These are phyloP conservation scores for Aspergillus ibericus DNA, from an alignment of 2,329 filamentous ascomycete species.

Conservation along the genomic window DNA sequence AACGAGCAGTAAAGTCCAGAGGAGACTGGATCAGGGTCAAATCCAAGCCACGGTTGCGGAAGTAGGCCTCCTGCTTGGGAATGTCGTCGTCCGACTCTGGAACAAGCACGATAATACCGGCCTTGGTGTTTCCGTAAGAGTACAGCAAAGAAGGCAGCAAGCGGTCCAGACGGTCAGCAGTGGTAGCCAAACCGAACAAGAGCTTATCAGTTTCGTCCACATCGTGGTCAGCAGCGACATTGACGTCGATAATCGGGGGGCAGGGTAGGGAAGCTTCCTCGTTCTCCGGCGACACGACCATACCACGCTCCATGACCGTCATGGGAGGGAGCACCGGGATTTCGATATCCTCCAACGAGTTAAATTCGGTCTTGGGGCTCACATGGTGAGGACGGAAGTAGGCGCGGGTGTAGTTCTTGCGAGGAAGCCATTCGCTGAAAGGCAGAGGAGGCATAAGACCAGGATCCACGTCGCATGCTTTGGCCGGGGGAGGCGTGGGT, in stretches of 20 bases:
- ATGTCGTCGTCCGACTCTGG: conserved; percentile 43
- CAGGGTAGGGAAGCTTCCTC: conserved; percentile 33
- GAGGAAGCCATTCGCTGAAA: conserved; percentile 43
- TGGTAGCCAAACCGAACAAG: conserved; percentile 45
- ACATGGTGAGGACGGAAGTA: conserved; percentile 43
- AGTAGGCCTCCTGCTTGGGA: conserved; percentile 41
- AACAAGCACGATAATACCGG: conserved; percentile 42
- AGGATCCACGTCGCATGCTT: conserved; percentile 38
- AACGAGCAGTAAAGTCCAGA: conserved; percentile 44
- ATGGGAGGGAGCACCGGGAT: conserved; percentile 40
- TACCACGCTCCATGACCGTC: conserved; percentile 40
- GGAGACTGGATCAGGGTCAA: conserved; percentile 42
- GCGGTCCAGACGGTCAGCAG: conserved; percentile 44
- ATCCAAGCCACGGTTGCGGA: conserved; percentile 44
- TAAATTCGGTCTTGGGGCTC: conserved; percentile 38
- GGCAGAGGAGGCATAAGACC: conserved; percentile 36
- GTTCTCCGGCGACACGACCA: conserved; percentile 38
- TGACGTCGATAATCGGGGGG: conserved; percentile 41
- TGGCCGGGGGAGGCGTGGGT: conserved; percentile 17
- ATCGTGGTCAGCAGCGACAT: conserved; percentile 41
- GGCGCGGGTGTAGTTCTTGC: conserved; percentile 46
- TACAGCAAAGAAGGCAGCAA: conserved; percentile 44
- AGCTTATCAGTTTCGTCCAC: conserved; percentile 44
- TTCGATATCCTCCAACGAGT: conserved; percentile 40
- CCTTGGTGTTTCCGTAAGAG: conserved; percentile 44